phyloP scores from a whole-genome alignment of 2,329 filamentous ascomycete species.

The Clonostachys rosea region DNA sequence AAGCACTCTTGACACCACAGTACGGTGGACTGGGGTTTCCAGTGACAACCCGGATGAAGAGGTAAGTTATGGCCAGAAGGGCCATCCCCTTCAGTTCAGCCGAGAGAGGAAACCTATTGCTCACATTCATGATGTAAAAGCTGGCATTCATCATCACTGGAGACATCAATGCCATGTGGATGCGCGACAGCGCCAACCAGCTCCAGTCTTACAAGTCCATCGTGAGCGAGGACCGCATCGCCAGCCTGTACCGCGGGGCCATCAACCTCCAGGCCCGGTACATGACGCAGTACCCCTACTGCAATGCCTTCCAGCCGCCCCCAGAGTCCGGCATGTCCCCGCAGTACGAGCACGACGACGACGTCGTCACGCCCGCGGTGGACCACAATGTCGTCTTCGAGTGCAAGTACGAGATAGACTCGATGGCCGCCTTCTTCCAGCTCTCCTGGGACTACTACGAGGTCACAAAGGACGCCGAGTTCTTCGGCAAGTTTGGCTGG shows the following conservation, averaged over 20 bases:
- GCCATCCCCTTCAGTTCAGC: too few relatives aligned
- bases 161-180: slow-evolving; percentile 90
- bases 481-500: slow-evolving; percentile 73
- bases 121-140: slow-evolving; percentile 14
- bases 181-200: slow-evolving; percentile 82
- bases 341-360: slow-evolving; percentile 22
- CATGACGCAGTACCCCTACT: slow-evolving; percentile 69
- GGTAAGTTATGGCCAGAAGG: slow-evolving; percentile 10
- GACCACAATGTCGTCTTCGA: slow-evolving; percentile 75
- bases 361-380: slow-evolving; percentile 58
- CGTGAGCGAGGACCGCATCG: slow-evolving; percentile 42
- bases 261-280: slow-evolving; percentile 76
- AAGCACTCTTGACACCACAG: slow-evolving; percentile 70
- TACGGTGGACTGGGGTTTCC: slow-evolving; percentile 61
- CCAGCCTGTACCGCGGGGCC: slow-evolving; percentile 65
- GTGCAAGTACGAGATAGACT: slow-evolving; percentile 95
- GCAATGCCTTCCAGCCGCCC: slow-evolving; percentile 92
- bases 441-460: slow-evolving; percentile 77
- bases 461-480: slow-evolving; percentile 65
- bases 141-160: slow-evolving; percentile 81
- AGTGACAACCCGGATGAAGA: slow-evolving; percentile 57
- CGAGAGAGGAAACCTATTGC: background rate
- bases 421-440: slow-evolving; percentile 79
- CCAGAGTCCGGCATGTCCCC: slow-evolving; percentile 48
- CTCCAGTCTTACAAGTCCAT: slow-evolving; percentile 69